Conservation (phyloP, 2,329 filamentous ascomycete species). For the Colletotrichum kahawae region DNA sequence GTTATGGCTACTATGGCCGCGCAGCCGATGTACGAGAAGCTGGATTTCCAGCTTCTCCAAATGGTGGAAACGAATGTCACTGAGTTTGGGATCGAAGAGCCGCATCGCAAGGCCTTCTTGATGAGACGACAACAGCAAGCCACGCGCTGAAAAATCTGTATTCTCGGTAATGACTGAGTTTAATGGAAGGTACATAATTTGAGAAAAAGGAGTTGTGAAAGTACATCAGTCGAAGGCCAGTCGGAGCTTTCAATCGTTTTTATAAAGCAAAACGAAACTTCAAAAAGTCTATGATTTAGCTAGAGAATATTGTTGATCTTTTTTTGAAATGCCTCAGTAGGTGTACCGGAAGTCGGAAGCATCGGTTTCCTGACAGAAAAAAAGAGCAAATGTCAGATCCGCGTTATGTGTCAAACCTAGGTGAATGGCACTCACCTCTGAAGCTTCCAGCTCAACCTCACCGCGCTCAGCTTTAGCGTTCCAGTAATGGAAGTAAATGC, state of each 20-base stretch:
- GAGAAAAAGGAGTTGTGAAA: neutral
- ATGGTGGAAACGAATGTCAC: neutral
- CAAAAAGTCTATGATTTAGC: too few relatives aligned
- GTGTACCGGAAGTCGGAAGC: slow-evolving; percentile 15
- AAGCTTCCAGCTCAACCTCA: slow-evolving; percentile 12
- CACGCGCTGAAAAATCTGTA: neutral
- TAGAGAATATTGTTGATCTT: too few relatives aligned
- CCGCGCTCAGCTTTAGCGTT: neutral
- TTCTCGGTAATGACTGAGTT: neutral
- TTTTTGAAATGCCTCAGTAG: neutral
- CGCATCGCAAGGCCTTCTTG: neutral
- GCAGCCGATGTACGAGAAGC: neutral
- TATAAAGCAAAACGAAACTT: neutral
- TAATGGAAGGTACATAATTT: neutral
- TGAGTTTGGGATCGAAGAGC: neutral
- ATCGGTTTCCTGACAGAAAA: neutral
- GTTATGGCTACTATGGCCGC: neutral
- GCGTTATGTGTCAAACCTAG: too few relatives aligned
- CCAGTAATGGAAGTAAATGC: slow-evolving; percentile 4
- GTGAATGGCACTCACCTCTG: neutral
- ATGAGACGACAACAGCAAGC: neutral
- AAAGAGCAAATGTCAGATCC: neutral
- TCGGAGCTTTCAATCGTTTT: neutral
- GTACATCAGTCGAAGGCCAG: neutral
- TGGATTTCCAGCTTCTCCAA: neutral